Conservation (phyloP, 2,329 filamentous ascomycete genomes). For the Neopestalotiopsis clavispora region DNA sequence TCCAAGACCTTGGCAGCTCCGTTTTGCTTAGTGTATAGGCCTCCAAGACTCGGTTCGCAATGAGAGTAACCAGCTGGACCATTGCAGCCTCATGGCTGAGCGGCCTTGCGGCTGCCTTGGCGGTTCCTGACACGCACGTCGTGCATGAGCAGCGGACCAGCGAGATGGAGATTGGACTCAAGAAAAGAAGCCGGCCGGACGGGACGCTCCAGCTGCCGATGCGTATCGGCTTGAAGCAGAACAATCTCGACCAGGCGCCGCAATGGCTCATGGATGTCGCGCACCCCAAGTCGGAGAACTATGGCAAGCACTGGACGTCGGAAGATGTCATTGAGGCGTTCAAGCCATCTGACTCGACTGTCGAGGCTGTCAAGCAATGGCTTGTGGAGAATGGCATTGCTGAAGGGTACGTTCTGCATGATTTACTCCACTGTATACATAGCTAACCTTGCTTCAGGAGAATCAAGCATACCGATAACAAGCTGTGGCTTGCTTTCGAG, state of each 20-base stretch:
- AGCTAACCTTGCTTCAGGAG: background rate
- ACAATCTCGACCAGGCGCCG: conserved; percentile 28
- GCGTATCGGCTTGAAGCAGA: conserved; percentile 37
- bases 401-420: background rate
- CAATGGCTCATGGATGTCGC: conserved; percentile 14
- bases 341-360: conserved; percentile 6
- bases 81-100: conserved; percentile 5
- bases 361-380: conserved; percentile 13
- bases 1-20: conserved; percentile 7
- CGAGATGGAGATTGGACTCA: background rate
- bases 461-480: conserved; percentile 11
- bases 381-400: conserved; percentile 8
- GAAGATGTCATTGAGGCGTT: conserved; percentile 11
- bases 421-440: background rate
- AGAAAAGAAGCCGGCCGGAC: conserved; percentile 1
- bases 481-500: conserved; percentile 13
- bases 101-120: conserved; percentile 3
- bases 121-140: conserved; percentile 5
- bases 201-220: conserved; percentile 30
- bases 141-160: conserved; percentile 3
- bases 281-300: conserved; percentile 8
- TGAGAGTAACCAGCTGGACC: conserved; percentile 9
- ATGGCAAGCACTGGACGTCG: conserved; percentile 14
- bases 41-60: conserved; percentile 1
- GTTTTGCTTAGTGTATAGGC: background rate